Base-by-base conservation (phyloP, 2,329 filamentous ascomycete species). In the Scedosporium boydii region DNA sequence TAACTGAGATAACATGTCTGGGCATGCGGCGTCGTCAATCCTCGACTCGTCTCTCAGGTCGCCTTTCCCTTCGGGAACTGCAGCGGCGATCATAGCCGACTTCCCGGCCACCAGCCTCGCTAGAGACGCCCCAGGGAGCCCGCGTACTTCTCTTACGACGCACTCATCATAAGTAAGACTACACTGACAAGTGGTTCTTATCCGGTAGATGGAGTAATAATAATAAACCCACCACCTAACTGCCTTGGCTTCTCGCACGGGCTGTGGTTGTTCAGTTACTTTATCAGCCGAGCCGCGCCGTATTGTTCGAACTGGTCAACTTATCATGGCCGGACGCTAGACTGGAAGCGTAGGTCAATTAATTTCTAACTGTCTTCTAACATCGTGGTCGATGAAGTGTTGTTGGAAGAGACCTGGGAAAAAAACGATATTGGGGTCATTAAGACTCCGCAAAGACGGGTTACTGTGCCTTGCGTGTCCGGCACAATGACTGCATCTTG, bases 241-340 rank as follows among this genome's bases (percentile, higher is more conserved):
- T 38, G 10, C 58, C 16, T 16, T 27, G 34, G 14, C 27, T 58
- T 29, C n/a, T 29, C n/a, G 53, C n/a, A 12, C 56, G 26, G 26
- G 16, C 26, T n/a, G 6, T 38, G 29, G 21, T 18, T 23, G 56
- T 41, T 41, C 23, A 34, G 18, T 42, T 42, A 23, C 18, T 51
- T 51, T 60, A 51, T 27, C 42, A 60, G 58, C 58, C 42, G 58
- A 60, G 41, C 58, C 58, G 42, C 42, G 34, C 38, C 18, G 42
- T 38, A 21, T 9, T 59, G 41, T 26, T 21, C 44, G 44, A 48
- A 48, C 38, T 46, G 26, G 38, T 38, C 34, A 46, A 59, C 38
- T n/a, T 14, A 21, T 48, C 38, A 27, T 7, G 57, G 18, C 34
- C 7, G 23, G 53, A 44, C 42, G 14, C 38, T 16, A 38, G 57